Base-by-base conservation (phyloP, 441 rosid genomes). In the Eruca vesicaria region DNA sequence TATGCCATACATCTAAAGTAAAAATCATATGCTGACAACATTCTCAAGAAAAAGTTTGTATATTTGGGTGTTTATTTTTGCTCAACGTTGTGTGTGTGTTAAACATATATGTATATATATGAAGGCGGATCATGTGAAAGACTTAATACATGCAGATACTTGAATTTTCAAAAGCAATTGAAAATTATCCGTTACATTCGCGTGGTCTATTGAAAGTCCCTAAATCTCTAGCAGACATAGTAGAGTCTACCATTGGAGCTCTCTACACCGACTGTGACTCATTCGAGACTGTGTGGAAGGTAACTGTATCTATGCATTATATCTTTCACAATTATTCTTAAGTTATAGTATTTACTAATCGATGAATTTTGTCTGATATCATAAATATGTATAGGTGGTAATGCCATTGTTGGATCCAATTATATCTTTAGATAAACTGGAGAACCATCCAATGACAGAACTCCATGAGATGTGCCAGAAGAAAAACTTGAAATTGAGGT, bases 381-480 rank as follows among this genome's bases (percentile, higher is more conserved):
- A n/a, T 64, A 35, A 15, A 68, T n/a, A 38, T 43, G 29, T 6
- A 21, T 41, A 88, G 94, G 90, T 85, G 36, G 80, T 89, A 45
- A 80, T 80, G 66, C 79, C 68, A 8, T 66, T 92, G 50, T 41
- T 92, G 83, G 90, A 88, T 66, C 93, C 94, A 0, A 86, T 88
- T 55, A 88, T 90, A 2, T 9, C 20, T 7, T 38, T 55, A 15
- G 80, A 88, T 2, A 80, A 83, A 1, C 3, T 92, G 0, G 55
- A 53, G 28, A 31, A 8, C 1, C 96, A 88, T 29, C 96, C 98
- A 0, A 83, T 84, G 21, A 81, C 86, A 0, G 69, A 88, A 35
- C 32, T 90, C 0, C 45, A 82, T 29, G 92, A 90, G 48, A 29
- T 76, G 4, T 93, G 97, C 68, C 92, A 90, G 33, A 90, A 89